Evolutionary conservation across 768 basidiomycete species (phyloP), one percentile per base, ranked within the genome.

Genomic region (Amanita inopinata): DNA sequence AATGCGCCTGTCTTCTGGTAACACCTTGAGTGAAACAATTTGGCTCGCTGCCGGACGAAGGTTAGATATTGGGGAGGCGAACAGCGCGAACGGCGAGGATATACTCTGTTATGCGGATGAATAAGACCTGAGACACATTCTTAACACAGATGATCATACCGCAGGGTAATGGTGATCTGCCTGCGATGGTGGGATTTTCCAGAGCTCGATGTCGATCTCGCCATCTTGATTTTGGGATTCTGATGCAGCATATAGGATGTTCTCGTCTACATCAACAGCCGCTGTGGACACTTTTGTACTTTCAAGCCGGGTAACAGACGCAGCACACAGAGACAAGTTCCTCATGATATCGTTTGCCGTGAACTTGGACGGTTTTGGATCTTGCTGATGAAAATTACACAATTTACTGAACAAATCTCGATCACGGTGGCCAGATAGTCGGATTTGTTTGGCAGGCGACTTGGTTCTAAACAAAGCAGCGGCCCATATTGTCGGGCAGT

Each of bases 1-100:
- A 7, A 97, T 61, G 2, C 69, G 66, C 36, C 78, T 68, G n/a
- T 70, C 69, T 49, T 96, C 92, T 3, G 83, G 67, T 19, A 91
- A 64, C 36, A 88, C 74, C 40, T 73, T 71, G 43, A 92, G 65
- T 19, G 76, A 75, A 10, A 87, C 59, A 9, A 84, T 66, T 55
- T 83, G 71, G 8, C 63, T 46, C 12, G 49, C 38, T 22, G 39
- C 49, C 14, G 56, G 48, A 10, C 45, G 47, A 43, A 51, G 46
- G 10, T 58, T 51, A 5, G 63, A 60, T 4, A 61, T 49, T 9
- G 59, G 49, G 8, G 65, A 51, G 11, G 60, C 57, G 53, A 73
- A 69, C 53, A 58, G 65, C 20, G 67, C 54, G 37, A 65, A 51
- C 14, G 60, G 41, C 25, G 53, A 49, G 10, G 62, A 58, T 33